Evolutionary conservation across 2,329 filamentous ascomycete genomes (phyloP), one percentile per base, ranked within the genome.

Genomic region (Atkinsonella hypoxylon): DNA sequence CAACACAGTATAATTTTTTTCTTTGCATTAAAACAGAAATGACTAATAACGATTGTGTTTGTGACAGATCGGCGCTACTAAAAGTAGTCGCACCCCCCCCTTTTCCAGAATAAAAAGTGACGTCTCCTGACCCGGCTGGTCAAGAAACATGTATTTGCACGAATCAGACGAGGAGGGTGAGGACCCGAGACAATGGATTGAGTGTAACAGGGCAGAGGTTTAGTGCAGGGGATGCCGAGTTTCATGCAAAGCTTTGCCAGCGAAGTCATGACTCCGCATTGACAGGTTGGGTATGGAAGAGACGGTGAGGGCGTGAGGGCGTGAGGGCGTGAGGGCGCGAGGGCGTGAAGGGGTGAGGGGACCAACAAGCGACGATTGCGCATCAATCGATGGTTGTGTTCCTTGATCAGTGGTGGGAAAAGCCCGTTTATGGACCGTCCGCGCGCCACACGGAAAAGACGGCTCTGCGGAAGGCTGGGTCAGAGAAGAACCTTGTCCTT

Each of bases 1-100:
- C 32, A 38, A 36, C 15, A 47, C 18, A 2, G 15, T 45, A 12
- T 30, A 45, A 15, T 31, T 20, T 40, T 30, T 45, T 41, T 13
- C 15, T 42, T 15, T 45, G 20, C 32, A 40, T 38, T 18, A 22
- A 46, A 31, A 9, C 20, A 42, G 12, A 15, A 51, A 54, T 55
- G 47, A 54, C 48, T 47, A 55, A 50, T 52, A 48, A 55, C 32
- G 15, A 47, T 36, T 18, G 32, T 17, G 26, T 45, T 46, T 50
- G 53, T 54, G 49, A 54, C 51, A 58, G 57, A 57, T 53, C 54
- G 57, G 42, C 57, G 57, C 43, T 54, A 57, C 54, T 58, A 50
- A 30, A 45, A n/a, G 17, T 26, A 26, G 26, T 26, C 26, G 18
- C 18, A 2, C n/a, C 18, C 20, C 12, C 31, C 50, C 20, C 46